Evolutionary conservation across 78 protist genomes (phyloP), one percentile per base, ranked within the genome.

Genomic region (slime mould (Dictyostelium discoideum)): DNA sequence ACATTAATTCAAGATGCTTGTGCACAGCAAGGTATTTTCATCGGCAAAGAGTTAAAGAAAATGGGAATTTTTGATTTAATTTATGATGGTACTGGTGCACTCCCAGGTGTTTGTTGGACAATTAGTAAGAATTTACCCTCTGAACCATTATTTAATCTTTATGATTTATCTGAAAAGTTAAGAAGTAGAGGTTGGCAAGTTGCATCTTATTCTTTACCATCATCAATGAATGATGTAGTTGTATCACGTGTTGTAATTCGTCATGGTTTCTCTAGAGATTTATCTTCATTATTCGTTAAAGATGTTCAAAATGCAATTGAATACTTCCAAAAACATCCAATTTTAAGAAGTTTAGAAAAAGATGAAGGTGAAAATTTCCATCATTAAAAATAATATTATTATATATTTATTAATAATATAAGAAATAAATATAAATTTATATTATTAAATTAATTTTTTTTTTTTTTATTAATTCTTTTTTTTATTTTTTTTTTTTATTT

Each of bases 141-240:
- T 5, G 69, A 60, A 20, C 69, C 69, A 60, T 60, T 60, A 44
- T 79, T 79, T 18, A 79, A 79, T 79, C 85, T 79, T n/a, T 79
- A 24, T 44, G 85, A 79, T 79, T 14, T 79, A 20, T 44, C 69
- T n/a, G 85, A 79, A 44, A 40, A 24, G 13, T 40, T 79, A 24
- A 40, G 65, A 44, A 79, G 65, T 79, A 16, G 85, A 22, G 85
- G 85, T n/a, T 79, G 85, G 85, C 85, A 79, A 79, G 32, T 79
- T 24, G 85, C 85, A 7, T 22, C 85, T 11, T 79, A 79, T 79
- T 24, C 85, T 9, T 24, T 79, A 18, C 85, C 85, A 14, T 40
- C 42, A 5, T 40, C 42, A 40, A 50, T 50, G 24, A n/a, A 79
- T 2, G 24, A 39, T 79, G 26, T 79, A 3, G 65, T 79, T 5